Evolutionary conservation across 2,329 filamentous ascomycete genomes (phyloP), one percentile per base, ranked within the genome.

Genomic region (Colletotrichum echinochloae): DNA sequence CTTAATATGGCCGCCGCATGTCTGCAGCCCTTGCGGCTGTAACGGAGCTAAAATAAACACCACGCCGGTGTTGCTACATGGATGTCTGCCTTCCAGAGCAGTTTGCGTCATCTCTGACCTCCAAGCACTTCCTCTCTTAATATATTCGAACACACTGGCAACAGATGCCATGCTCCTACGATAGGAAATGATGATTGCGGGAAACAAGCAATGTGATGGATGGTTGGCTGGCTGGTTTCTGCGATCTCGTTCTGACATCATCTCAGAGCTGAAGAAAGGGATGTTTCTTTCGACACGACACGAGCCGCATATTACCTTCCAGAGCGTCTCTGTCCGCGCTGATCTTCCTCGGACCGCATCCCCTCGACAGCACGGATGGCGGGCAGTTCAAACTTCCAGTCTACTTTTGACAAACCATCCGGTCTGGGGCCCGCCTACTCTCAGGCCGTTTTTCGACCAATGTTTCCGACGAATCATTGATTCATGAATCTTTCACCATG

Each of bases 41-140:
- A 59, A 67, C 56, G 37, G 6, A 63, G 64, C 59, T 59, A 67
- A 71, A 63, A 41, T 46, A 68, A 54, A 67, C 64, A 71, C 37
- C 44, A 46, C 30, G 16, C 35, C 35, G 44, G 44, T 68, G 63
- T 44, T 39, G 33, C 30, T 46, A 49, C 28, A 33, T 28, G 46
- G 39, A 33, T 35, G 20, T 49, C 28, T 44, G 33, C 20, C 12
- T 56, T 30, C 16, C 26, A 14, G 12, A 23, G 41, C 41, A 44
- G 12, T 48, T 5, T 41, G 59, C 46, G 33, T 52, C 46, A 54
- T 14, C 20, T 44, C 23, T 2, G n/a, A 54, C 20, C 20, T 44
- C 23, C 3, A 28, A 54, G 18, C 39, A 35, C 23, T 39, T 35
- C 54, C 30, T 33, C 30, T 2, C 35, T 12, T 37, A 37, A 6